Base-by-base conservation (phyloP, 208 protist species). In the Naegleria lovaniensis region DNA sequence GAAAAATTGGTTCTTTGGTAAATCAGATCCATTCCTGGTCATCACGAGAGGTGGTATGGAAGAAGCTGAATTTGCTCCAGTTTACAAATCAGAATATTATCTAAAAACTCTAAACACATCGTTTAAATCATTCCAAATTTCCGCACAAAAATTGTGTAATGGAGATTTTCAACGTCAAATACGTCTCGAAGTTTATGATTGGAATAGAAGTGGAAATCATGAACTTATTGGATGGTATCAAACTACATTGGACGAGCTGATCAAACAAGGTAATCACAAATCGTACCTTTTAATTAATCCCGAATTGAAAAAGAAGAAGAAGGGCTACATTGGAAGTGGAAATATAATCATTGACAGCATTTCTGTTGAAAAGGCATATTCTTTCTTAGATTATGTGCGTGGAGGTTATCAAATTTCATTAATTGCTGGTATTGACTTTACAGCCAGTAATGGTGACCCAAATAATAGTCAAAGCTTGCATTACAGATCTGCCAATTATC, bases 401-500 rank as follows among this genome's bases (percentile, higher is more conserved):
- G 91, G 90, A 39, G 94, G 94, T 38, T 92, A 29, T 90, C 92
- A 95, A 48, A 94, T 95, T 41, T 91, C 90, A 5, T 39, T 96
- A 13, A 40, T 92, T 9, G 83, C 94, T 55, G 94, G 90, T 58
- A 95, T 95, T 40, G 94, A 95, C 84, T 96, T 95, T 90, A 95
- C 94, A 25, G 92, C 86, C 22, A 88, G 25, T 11, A 95, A 95
- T 67, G 90, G 92, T 22, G 48, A 94, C 39, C 93, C 94, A n/a
- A 38, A 6, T 7, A 89, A 93, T 15, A 91, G 84, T 22, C 40
- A 79, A 9, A 94, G 91, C 52, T 88, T 95, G 25, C 94, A 95
- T 88, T 94, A 93, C 87, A 90, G 58, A 55, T 0, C n/a, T 36
- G 38, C 29, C 38, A 95, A 91, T 22, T 6, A 33, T 33, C 7